phyloP scores from a whole-genome alignment of 1,284 basidiomycete species.

The Moesziomyces antarcticus region DNA sequence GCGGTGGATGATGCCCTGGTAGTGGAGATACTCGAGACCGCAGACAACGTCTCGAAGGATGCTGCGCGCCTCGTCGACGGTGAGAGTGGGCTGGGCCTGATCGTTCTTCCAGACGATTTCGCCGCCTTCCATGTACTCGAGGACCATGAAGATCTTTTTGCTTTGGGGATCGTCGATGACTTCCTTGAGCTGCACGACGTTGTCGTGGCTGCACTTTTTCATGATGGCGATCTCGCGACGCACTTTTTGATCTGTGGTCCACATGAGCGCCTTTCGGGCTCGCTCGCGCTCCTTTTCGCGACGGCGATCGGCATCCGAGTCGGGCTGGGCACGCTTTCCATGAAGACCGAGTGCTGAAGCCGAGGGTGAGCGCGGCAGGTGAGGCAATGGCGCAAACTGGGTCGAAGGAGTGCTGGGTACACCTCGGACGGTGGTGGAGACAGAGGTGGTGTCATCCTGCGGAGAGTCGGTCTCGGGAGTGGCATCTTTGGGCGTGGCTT shows the following conservation, averaged over 20 bases:
- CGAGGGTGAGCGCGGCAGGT: slow-evolving; percentile 28
- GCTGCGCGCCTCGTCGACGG: slow-evolving; percentile 82
- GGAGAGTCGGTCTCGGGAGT: slow-evolving; percentile 9
- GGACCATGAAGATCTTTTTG: slow-evolving; percentile 94
- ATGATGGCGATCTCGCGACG: slow-evolving; percentile 87
- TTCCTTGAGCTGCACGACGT: slow-evolving; percentile 90
- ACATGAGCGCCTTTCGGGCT: slow-evolving; percentile 54
- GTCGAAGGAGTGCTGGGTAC: slow-evolving; percentile 21
- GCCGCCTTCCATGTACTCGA: slow-evolving; percentile 95
- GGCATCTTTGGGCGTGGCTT: background rate
- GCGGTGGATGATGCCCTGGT: slow-evolving; percentile 97
- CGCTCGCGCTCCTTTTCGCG: slow-evolving; percentile 54
- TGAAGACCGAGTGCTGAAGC: slow-evolving; percentile 18
- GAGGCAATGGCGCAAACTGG: slow-evolving; percentile 31
- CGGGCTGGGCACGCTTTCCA: slow-evolving; percentile 28
- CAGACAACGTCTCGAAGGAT: slow-evolving; percentile 92
- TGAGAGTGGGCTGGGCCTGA: slow-evolving; percentile 75
- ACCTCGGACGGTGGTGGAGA: slow-evolving; percentile 27
- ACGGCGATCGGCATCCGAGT: slow-evolving; percentile 41
- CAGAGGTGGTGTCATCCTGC: slow-evolving; percentile 22
- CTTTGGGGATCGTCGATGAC: slow-evolving; percentile 93
- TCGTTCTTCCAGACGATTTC: slow-evolving; percentile 85
- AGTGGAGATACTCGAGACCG: slow-evolving; percentile 93
- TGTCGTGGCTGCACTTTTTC: slow-evolving; percentile 88
- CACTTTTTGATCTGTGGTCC: slow-evolving; percentile 66